These are phyloP conservation scores for Leptodermis oblonga DNA, from an alignment of 257 asterid genomes.

Conservation along the genomic window DNA sequence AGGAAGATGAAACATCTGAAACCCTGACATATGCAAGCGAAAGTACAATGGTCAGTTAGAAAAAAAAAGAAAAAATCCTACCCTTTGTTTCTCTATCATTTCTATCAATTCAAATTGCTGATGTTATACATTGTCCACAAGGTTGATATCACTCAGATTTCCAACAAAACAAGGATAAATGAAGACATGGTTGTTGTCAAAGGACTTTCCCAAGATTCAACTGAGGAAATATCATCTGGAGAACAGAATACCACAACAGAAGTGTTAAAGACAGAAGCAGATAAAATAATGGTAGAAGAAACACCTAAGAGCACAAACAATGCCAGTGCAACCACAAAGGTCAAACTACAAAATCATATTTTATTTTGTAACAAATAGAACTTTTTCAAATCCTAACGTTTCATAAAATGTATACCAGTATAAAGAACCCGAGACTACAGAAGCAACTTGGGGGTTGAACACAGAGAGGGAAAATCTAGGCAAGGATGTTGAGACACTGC, in stretches of 20 bases:
- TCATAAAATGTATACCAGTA: neutral
- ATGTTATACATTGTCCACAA: neutral
- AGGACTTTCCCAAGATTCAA: neutral
- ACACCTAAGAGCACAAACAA: neutral
- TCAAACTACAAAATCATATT: conserved; percentile 5
- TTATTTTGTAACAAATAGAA: neutral
- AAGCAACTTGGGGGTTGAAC: neutral
- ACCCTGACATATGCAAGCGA: neutral
- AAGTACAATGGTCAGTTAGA: neutral
- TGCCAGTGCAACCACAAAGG: neutral
- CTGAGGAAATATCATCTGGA: neutral
- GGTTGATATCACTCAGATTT: neutral
- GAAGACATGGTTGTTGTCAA: neutral
- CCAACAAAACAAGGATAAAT: neutral
- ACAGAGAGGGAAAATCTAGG: neutral
- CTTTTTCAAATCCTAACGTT: conserved; percentile 1
- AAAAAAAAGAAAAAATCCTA: no score
- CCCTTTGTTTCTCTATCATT: neutral
- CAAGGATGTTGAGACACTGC: neutral
- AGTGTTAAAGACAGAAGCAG: neutral
- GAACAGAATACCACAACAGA: neutral
- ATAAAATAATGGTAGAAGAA: neutral
- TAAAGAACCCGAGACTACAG: neutral
- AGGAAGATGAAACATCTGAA: neutral
- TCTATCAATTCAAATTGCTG: neutral